A percentile compares a stretch with the other conserved stretches of the same genome.
These are phyloP conservation scores for Laetiporus sulphureus DNA, from an alignment of 1,284 basidiomycete species.

Conservation along the genomic window DNA sequence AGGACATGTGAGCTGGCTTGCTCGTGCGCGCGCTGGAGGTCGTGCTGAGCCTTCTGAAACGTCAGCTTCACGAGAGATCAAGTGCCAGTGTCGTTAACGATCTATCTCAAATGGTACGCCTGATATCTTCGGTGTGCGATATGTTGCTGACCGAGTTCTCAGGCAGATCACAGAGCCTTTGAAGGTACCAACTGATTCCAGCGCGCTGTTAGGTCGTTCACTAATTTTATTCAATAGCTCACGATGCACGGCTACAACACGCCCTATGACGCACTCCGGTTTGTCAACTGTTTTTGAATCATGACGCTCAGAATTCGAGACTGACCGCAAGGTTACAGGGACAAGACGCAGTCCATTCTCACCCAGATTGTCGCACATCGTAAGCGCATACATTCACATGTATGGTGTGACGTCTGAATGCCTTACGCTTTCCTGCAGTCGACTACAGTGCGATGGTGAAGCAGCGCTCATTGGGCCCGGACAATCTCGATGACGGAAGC, in stretches of 20 bases:
- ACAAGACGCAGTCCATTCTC: conserved; percentile 78
- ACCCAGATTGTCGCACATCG: conserved; percentile 77
- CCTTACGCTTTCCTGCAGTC: conserved; percentile 19
- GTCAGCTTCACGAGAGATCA: conserved; percentile 73
- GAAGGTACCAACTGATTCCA: conserved; percentile 31
- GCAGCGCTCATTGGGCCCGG: conserved; percentile 69
- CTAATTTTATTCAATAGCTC: conserved; percentile 27
- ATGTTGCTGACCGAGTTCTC: neutral
- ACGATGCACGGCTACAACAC: conserved; percentile 76
- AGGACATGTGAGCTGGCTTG: conserved; percentile 58
- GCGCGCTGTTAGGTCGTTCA: neutral
- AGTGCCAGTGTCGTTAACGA: conserved; percentile 74
- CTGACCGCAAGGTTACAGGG: conserved; percentile 26
- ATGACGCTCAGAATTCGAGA: neutral
- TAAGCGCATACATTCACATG: conserved; percentile 23
- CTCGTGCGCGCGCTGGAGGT: neutral
- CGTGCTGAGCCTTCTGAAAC: neutral
- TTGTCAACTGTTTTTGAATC: neutral
- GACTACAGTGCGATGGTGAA: conserved; percentile 66
- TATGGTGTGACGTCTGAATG: conserved; percentile 15
- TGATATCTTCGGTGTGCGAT: neutral
- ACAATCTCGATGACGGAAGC: conserved; percentile 59
- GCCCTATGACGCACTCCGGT: conserved; percentile 69
- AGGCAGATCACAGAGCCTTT: conserved; percentile 69
- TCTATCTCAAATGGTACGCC: conserved; percentile 67